Evolutionary conservation across 2,329 filamentous ascomycete species (phyloP), one percentile per base, ranked within the genome.

Genomic region (Trichoderma semiorbis): DNA sequence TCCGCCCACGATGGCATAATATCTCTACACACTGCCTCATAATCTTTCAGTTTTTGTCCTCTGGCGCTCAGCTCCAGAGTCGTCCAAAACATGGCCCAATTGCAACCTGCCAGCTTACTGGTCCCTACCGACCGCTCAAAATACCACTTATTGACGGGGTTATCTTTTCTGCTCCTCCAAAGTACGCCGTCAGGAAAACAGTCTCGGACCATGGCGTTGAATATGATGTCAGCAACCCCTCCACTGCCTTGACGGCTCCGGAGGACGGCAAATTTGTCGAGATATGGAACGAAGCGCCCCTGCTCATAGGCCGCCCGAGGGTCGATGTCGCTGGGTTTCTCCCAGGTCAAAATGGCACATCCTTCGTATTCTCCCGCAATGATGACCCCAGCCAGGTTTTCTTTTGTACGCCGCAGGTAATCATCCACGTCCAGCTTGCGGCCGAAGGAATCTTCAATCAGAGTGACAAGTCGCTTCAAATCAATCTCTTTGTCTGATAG

Each of bases 61-160:
- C 87, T 85, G 61, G 88, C 83, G 57, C 89, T 83, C 70, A 91
- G 85, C 61, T 89, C 88, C 0, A 88, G 86, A 1, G 92, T 96
- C 2, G 96, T 99, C 95, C 96, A 99, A 78, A 99, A 99, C 94
- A 98, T 98, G 4, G 94, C 94, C 96, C 96, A 99, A 76, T 95
- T 91, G 60, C 89, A 93, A n/a, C 88, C 90, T 0, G 88, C 86
- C 47, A 99, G 83, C 82, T 97, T 96, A 87, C 91, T 92, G 2
- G 91, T 95, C 0, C 96, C 96, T 62, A 88, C 84, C 3, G 93
- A 93, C 62, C 96, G 87, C 82, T 99, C 96, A 82, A 98, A 98
- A 80, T 99, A 99, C 96, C 96, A 99, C 80, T 98, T 98, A 79
- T 99, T 99, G 5, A 99, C 96, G 0, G 95, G 95, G 78, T 99